Evolutionary conservation across 2,329 filamentous ascomycete genomes (phyloP).

Genomic region (Pezicula radicicola): DNA sequence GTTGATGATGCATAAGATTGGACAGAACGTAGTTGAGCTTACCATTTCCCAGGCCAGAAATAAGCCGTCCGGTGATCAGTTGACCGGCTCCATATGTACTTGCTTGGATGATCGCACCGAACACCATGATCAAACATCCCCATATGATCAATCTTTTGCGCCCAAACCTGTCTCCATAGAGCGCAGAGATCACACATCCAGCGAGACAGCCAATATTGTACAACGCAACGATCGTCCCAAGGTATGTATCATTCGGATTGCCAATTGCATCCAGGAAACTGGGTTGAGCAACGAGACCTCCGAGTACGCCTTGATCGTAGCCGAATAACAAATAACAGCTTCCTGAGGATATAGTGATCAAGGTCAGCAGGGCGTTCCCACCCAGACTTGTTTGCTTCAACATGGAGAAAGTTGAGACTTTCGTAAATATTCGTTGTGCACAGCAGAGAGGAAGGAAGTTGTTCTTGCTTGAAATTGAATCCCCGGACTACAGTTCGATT

Average conservation of each 20-base stretch:
- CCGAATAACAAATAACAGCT: neutral
- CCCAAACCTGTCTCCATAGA: conserved; percentile 49
- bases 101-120: conserved; percentile 44
- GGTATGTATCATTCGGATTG: conserved; percentile 33
- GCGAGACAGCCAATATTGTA: conserved; percentile 46
- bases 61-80: conserved; percentile 45
- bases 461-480: too few species aligned
- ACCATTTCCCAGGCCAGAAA: conserved; percentile 45
- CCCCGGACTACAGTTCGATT: too few species aligned
- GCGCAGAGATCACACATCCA: conserved; percentile 39
- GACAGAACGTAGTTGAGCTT: conserved; percentile 16
- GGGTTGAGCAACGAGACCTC: conserved; percentile 33
- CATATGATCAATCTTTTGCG: conserved; percentile 52
- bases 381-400: too few species aligned
- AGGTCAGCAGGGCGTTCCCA: too few species aligned
- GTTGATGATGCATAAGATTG: neutral
- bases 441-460: too few species aligned
- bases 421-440: too few species aligned
- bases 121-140: conserved; percentile 50
- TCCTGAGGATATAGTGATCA: too few species aligned
- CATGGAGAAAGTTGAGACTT: too few species aligned
- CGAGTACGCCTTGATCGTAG: conserved; percentile 40
- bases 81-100: conserved; percentile 40
- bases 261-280: conserved; percentile 35
- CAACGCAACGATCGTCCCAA: conserved; percentile 41